phyloP scores from a whole-genome alignment of 2,329 filamentous ascomycete genomes.

The Aspergillaceae sp. region DNA sequence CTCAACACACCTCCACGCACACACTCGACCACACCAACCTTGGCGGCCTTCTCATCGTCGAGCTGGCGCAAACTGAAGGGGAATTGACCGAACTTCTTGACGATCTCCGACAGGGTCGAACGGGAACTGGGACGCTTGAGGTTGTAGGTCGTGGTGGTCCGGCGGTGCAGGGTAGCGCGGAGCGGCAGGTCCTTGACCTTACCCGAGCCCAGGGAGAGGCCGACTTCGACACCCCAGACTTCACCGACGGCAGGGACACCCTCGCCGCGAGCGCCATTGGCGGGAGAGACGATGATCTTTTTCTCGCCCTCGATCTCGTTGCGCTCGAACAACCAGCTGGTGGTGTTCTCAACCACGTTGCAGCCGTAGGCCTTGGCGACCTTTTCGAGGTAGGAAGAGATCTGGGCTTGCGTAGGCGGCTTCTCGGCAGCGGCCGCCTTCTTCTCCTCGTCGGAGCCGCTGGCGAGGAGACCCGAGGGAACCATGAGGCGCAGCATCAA shows the following conservation, averaged over 20 bases:
- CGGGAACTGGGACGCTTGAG: slow-evolving; percentile 91
- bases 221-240: slow-evolving; percentile 96
- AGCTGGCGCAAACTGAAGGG: slow-evolving; percentile 96
- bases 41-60: slow-evolving; percentile 88
- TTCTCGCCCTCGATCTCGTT: slow-evolving; percentile 98
- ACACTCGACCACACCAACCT: slow-evolving; percentile 95
- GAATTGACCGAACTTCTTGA: slow-evolving; percentile 96
- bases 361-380: slow-evolving; percentile 83
- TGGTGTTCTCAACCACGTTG: slow-evolving; percentile 94
- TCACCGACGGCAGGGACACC: slow-evolving; percentile 81
- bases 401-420: slow-evolving; percentile 74
- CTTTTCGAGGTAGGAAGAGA: slow-evolving; percentile 82
- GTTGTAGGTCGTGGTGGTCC: slow-evolving; percentile 82
- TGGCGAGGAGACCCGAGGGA: slow-evolving; percentile 74
- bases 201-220: slow-evolving; percentile 78
- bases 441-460: slow-evolving; percentile 88
- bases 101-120: slow-evolving; percentile 84
- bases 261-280: slow-evolving; percentile 82
- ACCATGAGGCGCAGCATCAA: slow-evolving; percentile 83
- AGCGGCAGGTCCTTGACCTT: slow-evolving; percentile 91
- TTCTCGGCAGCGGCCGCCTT: slow-evolving; percentile 78
- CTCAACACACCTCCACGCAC: slow-evolving; percentile 86
- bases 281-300: slow-evolving; percentile 84
- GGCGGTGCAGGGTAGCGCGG: slow-evolving; percentile 83
- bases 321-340: slow-evolving; percentile 89